Base-by-base conservation (phyloP, 1,139 yeast species). In the Lodderomyces pseudojiufengensis region DNA sequence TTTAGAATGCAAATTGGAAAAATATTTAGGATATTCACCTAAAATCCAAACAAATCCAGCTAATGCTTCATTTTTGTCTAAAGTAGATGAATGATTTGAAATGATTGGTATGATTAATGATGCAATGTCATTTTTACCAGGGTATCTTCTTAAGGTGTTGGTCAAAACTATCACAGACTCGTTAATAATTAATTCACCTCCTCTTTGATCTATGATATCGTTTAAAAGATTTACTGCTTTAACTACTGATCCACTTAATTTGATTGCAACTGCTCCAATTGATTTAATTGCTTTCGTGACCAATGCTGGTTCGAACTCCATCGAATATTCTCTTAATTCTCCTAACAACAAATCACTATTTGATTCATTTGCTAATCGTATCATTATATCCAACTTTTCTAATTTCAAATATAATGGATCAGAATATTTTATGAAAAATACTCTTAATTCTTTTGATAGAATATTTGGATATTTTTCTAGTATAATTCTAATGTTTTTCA, bases 361-460 rank as follows among this genome's bases (percentile, higher is more conserved):
- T 33, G 70, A 62, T 29, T 77, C 78, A 47, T 78, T 81, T 7
- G 95, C 94, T 43, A 94, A 70, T 51, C 95, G 74, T 9, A 88
- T 84, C 76, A 94, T 73, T 38, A 92, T 85, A 55, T 92, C 97
- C 43, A 94, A 70, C 56, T 94, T 94, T 54, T 92, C 98, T 48
- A 92, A 70, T 59, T 94, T 94, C 48, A 94, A 73, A 57, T 94
- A 94, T 35, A 90, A 70, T 11, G 98, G 98, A 60, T 94, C 99
- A 46, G 88, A 86, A 64, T 88, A 92, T 56, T 88, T 88, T 53
- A 92, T 81, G 65, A 87, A 94, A 52, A 94, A 94, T 7, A 92
- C 95, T 46, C 96, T 74, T 50, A 90, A 69, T 55, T 92, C 97
- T 45, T 80, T 80, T 22, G 84, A 72, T 45, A 92, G 70, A 28